phyloP scores from a whole-genome alignment of 2,329 filamentous ascomycete species.

The Rhynchosporium agropyri region DNA sequence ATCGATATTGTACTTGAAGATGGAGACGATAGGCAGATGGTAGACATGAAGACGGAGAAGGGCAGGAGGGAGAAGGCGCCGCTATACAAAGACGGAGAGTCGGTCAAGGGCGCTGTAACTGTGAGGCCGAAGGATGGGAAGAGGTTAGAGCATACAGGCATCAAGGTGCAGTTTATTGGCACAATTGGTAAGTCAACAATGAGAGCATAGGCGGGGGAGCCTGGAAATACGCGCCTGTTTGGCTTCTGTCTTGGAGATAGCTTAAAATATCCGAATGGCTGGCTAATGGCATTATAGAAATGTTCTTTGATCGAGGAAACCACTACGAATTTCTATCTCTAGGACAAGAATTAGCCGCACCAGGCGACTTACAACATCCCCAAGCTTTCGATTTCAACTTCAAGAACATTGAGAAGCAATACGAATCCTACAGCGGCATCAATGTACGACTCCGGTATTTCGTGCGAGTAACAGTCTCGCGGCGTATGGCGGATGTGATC shows the following conservation, averaged over 20 bases:
- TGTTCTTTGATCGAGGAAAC: conserved; percentile 99
- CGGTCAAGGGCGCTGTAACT: conserved; percentile 93
- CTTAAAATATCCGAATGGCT: background rate
- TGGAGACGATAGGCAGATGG: conserved; percentile 88
- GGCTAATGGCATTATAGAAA: conserved; percentile 61
- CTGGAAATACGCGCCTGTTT: background rate
- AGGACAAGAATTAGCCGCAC: conserved; percentile 93
- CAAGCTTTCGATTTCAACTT: conserved; percentile 99
- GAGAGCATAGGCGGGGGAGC: background rate
- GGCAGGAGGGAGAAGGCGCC: conserved; percentile 95
- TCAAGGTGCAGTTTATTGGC: conserved; percentile 99
- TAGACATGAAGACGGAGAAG: conserved; percentile 98
- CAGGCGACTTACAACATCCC: conserved; percentile 96
- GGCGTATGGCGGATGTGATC: conserved; percentile 96
- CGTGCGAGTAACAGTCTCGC: conserved; percentile 91
- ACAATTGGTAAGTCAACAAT: conserved; percentile 73
- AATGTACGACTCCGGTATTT: conserved; percentile 99
- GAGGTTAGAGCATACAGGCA: conserved; percentile 94
- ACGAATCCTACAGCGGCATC: conserved; percentile 99
- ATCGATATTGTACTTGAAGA: conserved; percentile 98
- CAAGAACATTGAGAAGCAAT: conserved; percentile 99
- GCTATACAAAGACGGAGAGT: conserved; percentile 97
- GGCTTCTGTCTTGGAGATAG: background rate
- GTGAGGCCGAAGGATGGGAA: conserved; percentile 97
- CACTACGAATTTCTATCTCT: conserved; percentile 99